Percentiles rank a stretch among this genome's conserved stretches.
Conservation (phyloP, 192 early-diverging fungal species). For the Coemansia sp. region DNA sequence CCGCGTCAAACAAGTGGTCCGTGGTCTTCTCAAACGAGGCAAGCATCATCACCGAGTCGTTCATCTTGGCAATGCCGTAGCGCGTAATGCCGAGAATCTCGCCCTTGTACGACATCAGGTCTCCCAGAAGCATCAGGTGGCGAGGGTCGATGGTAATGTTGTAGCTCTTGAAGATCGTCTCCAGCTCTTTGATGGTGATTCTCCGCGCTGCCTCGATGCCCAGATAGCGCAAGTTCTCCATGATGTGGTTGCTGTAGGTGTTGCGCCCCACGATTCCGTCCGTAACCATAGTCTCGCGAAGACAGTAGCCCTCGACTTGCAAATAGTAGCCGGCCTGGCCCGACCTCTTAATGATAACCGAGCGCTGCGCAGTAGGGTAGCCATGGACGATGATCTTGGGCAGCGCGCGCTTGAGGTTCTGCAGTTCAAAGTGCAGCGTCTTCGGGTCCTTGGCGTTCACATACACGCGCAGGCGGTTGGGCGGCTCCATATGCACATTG, state of each 20-base stretch:
- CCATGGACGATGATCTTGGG: slow-evolving; percentile 92
- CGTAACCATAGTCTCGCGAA: slow-evolving; percentile 93
- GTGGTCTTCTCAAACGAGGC: slow-evolving; percentile 99
- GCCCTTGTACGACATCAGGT: slow-evolving; percentile 99
- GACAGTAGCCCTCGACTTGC: slow-evolving; percentile 88
- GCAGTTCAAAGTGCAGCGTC: slow-evolving; percentile 73
- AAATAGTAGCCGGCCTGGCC: slow-evolving; percentile 34
- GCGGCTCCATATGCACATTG: slow-evolving; percentile 65
- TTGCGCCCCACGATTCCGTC: slow-evolving; percentile 85
- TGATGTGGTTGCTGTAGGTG: slow-evolving; percentile 88
- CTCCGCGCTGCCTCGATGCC: slow-evolving; percentile 96
- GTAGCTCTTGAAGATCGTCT: slow-evolving; percentile 83
- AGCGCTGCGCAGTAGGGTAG: slow-evolving; percentile 77
- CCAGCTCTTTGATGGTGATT: slow-evolving; percentile 91
- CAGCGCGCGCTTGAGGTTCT: slow-evolving; percentile 81
- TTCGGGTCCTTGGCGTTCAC: slow-evolving; percentile 62
- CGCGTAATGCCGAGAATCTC: slow-evolving; percentile 98
- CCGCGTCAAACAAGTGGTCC: slow-evolving; percentile 98
- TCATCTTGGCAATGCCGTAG: slow-evolving; percentile 99
- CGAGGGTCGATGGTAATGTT: slow-evolving; percentile 94
- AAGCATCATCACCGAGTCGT: slow-evolving; percentile 98
- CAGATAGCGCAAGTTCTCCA: slow-evolving; percentile 87
- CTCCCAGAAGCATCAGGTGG: slow-evolving; percentile 95
- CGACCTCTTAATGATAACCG: slow-evolving; percentile 67
- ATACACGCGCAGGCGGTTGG: slow-evolving; percentile 71